A percentile compares a stretch with the other conserved stretches of the same genome.
Evolutionary conservation across 805 yeast species (phyloP).

Genomic region (Pichia paraexigua): DNA sequence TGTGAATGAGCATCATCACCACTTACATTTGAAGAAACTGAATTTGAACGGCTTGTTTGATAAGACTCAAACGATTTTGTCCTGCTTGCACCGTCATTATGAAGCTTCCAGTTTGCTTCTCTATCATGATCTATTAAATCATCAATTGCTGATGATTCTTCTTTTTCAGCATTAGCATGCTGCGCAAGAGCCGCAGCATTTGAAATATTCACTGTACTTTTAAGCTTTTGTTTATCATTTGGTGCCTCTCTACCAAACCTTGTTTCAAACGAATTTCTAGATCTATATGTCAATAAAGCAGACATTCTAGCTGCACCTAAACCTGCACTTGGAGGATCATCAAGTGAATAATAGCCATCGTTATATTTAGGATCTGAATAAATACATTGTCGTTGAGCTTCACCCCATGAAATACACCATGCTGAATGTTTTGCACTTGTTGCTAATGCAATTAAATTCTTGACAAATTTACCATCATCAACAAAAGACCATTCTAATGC

Average conservation of each 20-base stretch:
- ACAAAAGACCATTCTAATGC: constrained; percentile 78
- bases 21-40: constrained; percentile 21
- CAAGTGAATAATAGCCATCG: constrained; percentile 76
- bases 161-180: constrained; percentile 8
- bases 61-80: constrained; percentile 24
- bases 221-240: constrained; percentile 21
- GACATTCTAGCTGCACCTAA: constrained; percentile 97
- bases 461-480: constrained; percentile 56
- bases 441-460: constrained; percentile 72
- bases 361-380: constrained; percentile 90
- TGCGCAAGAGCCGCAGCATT: background rate
- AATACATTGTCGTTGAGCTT: constrained; percentile 93
- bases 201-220: constrained; percentile 11
- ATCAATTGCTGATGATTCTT: constrained; percentile 14
- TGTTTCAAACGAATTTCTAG: constrained; percentile 84
- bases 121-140: constrained; percentile 25
- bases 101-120: constrained; percentile 76
- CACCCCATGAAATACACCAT: constrained; percentile 99
- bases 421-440: constrained; percentile 94
- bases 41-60: constrained; percentile 24
- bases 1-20: constrained; percentile 1
- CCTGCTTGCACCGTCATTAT: constrained; percentile 64
- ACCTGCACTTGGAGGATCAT: constrained; percentile 80
- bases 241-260: constrained; percentile 85
- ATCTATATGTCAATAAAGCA: constrained; percentile 85